These are phyloP conservation scores for Chlorociboria aeruginascens DNA, from an alignment of 495 filamentous ascomycete species.

Conservation along the genomic window DNA sequence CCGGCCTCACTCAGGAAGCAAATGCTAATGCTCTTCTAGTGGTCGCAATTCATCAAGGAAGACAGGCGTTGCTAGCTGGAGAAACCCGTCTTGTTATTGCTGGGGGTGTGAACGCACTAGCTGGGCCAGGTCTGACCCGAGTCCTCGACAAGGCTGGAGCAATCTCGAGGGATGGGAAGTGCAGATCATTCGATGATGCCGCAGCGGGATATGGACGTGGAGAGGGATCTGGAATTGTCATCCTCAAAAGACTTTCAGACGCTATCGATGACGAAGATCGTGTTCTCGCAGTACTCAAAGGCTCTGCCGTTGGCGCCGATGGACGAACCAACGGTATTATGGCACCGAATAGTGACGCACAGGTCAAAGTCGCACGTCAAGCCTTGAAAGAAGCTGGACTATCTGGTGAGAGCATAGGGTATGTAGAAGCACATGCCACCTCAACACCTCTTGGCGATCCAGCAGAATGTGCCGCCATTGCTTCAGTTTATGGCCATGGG, in stretches of 20 bases:
- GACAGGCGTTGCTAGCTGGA: conserved; percentile 58
- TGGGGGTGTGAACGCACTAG: not conserved
- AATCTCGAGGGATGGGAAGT: conserved; percentile 30
- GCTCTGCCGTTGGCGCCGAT: conserved; percentile 46
- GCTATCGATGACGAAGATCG: conserved; percentile 41
- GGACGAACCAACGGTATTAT: conserved; percentile 46
- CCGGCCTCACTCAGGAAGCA: too few relatives aligned
- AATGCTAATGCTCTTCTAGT: conserved; percentile 4
- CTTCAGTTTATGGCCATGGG: conserved; percentile 26
- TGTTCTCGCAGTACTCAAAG: conserved; percentile 50
- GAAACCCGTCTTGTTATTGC: conserved; percentile 25
- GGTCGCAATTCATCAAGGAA: conserved; percentile 53
- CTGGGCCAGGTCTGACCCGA: not conserved
- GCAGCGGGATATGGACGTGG: conserved; percentile 55
- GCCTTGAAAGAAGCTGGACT: conserved; percentile 36
- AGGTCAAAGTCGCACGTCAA: conserved; percentile 40
- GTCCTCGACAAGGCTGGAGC: conserved; percentile 12
- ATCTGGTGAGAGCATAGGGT: conserved; percentile 30
- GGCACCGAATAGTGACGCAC: conserved; percentile 42
- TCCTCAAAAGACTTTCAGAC: conserved; percentile 46
- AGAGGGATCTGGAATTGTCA: conserved; percentile 45
- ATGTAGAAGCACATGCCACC: conserved; percentile 30
- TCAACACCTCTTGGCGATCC: conserved; percentile 50
- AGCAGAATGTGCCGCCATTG: conserved; percentile 44
- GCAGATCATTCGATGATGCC: conserved; percentile 44